Evolutionary conservation across 768 basidiomycete genomes (phyloP).

Genomic region (Cystoderma amianthinum): DNA sequence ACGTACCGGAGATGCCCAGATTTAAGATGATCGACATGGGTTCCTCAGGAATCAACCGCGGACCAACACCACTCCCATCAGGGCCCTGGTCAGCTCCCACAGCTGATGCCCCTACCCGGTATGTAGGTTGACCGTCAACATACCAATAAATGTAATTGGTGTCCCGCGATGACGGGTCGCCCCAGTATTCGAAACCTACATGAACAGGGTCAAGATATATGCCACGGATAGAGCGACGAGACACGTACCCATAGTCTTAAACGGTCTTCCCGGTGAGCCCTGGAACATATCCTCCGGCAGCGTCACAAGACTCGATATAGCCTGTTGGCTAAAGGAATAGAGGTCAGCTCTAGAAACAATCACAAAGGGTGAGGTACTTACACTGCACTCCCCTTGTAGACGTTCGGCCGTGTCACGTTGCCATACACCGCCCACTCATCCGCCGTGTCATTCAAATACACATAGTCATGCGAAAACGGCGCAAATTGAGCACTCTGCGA

Average conservation of each 20-base stretch:
- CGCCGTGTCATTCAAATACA: conserved; percentile 22
- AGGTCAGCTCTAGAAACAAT: neutral
- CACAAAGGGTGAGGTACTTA: conserved; percentile 4
- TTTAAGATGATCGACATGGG: conserved; percentile 60
- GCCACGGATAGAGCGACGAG: too few species aligned
- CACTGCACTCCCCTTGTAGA: conserved; percentile 45
- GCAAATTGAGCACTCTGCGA: conserved; percentile 19
- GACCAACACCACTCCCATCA: conserved; percentile 42
- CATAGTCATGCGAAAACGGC: conserved; percentile 8
- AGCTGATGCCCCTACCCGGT: neutral
- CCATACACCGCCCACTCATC: conserved; percentile 27
- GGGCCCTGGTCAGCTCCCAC: conserved; percentile 13
- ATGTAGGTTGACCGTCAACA: neutral
- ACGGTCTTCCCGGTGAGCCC: neutral
- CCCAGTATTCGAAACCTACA: neutral
- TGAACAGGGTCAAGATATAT: neutral
- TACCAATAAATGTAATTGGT: conserved; percentile 71
- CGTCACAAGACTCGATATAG: conserved; percentile 38
- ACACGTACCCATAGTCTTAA: neutral
- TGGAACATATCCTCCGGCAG: conserved; percentile 38
- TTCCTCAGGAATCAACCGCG: conserved; percentile 54
- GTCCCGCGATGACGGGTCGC: neutral
- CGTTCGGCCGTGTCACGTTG: conserved; percentile 23
- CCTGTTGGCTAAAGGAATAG: conserved; percentile 33
- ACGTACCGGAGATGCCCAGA: conserved; percentile 61